Base-by-base conservation (phyloP, 2,329 filamentous ascomycete genomes). In the Pyricularia sp. region DNA sequence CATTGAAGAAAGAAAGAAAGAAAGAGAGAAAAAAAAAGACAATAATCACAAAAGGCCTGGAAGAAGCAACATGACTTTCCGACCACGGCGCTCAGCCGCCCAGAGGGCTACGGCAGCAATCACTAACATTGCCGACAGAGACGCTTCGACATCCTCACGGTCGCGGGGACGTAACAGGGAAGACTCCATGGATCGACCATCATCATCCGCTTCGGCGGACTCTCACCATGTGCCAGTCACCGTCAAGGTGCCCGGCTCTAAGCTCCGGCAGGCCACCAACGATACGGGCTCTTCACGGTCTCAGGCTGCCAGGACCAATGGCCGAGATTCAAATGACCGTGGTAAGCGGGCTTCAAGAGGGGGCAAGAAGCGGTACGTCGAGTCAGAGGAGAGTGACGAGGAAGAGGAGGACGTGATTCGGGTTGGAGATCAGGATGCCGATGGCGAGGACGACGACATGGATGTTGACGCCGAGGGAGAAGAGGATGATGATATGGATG, bases 321-420 rank as follows among this genome's bases (percentile, higher is more conserved):
- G 67, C 44, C 69, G 67, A 68, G 70, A 70, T 13, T 57, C 53
- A 26, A 24, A 24, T 57, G 24, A 57, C 53, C 53, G 53, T 26
- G 53, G 80, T 49, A 82, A 81, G 69, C 78, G 83, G 62, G 68
- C 71, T 6, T 83, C 81, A 66, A 79, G 82, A 9, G 81, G 80
- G 6, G 78, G 77, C 22, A 83, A 84, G 74, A 85, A 85, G 74
- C 85, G 79, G 68, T 86, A 86, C 65, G 81, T 86, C 28, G 83
- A 85, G 67, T 83, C 81, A 49, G 80, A 79, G 64, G 78, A 77
- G 49, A 78, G 79, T n/a, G 78, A 79, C 28, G 78, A 78, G 3
- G 78, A 79, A 72, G 19, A 72, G 3, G 78, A 71, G 61, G 70
- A 72, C 19, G 68, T 70, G 65, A 72, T 73, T 31, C 68, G 69